Percentiles rank a stretch among this genome's conserved stretches.
Evolutionary conservation across 2,329 filamentous ascomycete genomes (phyloP).

Genomic region (Lasiodiplodia hormozganensis): DNA sequence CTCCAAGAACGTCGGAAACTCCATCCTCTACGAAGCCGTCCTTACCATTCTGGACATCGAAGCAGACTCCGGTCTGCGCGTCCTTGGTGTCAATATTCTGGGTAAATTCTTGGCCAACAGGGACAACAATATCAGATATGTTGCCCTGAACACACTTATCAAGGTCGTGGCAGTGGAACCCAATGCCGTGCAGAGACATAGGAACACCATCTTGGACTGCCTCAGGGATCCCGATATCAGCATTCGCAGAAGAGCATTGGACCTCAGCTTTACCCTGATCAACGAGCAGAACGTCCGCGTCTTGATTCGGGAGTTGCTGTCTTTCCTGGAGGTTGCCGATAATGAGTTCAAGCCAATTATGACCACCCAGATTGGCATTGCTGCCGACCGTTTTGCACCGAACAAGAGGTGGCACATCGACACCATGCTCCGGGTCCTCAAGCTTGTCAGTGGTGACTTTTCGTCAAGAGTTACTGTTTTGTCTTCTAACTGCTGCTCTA

Average conservation of each 20-base stretch:
- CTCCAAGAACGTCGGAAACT: conserved; percentile 97
- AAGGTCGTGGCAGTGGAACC: conserved; percentile 98
- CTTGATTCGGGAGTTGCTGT: conserved; percentile 88
- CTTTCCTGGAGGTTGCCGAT: conserved; percentile 95
- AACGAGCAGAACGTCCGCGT: conserved; percentile 96
- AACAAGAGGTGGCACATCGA: conserved; percentile 99
- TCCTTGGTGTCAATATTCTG: conserved; percentile 96
- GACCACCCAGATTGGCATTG: conserved; percentile 97
- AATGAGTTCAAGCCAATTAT: conserved; percentile 99
- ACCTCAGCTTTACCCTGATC: conserved; percentile 97
- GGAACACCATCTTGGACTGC: conserved; percentile 97
- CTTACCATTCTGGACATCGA: conserved; percentile 98
- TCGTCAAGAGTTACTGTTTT: background rate
- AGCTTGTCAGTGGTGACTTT: conserved; percentile 59
- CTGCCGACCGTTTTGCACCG: conserved; percentile 92
- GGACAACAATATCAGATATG: conserved; percentile 99
- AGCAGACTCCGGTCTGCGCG: conserved; percentile 91
- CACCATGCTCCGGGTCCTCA: conserved; percentile 93
- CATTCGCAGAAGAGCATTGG: conserved; percentile 91
- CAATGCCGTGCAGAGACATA: conserved; percentile 94
- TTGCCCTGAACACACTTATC: conserved; percentile 94
- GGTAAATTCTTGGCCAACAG: conserved; percentile 98
- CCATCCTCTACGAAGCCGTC: conserved; percentile 96
- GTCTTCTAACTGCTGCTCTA: conserved; percentile 34
- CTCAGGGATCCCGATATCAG: conserved; percentile 97